Conservation (phyloP, 1,284 basidiomycete genomes). For the Irpex sp. region DNA sequence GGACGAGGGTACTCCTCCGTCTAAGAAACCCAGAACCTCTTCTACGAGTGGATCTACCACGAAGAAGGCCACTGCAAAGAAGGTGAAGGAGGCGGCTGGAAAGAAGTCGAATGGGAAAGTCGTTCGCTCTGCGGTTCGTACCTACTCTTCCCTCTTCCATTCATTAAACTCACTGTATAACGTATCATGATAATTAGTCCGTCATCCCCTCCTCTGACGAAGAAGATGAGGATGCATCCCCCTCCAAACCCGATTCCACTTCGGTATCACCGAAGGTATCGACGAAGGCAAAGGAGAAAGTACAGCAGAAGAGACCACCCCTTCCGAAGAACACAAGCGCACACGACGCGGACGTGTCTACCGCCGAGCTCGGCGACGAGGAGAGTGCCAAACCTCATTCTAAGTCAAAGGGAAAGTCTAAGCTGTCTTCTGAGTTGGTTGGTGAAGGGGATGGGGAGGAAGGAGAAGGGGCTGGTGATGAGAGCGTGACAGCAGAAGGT, state of each 20-base stretch:
- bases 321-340: neutral
- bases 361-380: neutral
- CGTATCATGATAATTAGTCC: conserved; percentile 14
- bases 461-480: neutral
- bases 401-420: neutral
- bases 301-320: conserved; percentile 7
- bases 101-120: conserved; percentile 11
- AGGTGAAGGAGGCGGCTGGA: conserved; percentile 1
- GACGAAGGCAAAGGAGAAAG: neutral
- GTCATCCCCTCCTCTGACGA: conserved; percentile 22
- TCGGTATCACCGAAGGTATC: neutral
- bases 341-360: conserved; percentile 1
- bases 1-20: neutral
- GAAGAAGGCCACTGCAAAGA: neutral
- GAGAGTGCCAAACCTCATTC: neutral
- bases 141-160: too few relatives aligned
- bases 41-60: neutral
- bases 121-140: conserved; percentile 22
- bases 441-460: neutral
- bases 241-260: neutral
- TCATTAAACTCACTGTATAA: too few relatives aligned
- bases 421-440: neutral
- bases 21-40: neutral
- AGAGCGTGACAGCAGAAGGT: too few relatives aligned
- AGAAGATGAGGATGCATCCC: too few relatives aligned